phyloP scores from a whole-genome alignment of 176 grass and related monocot genomes.

The Otatea glauca region DNA sequence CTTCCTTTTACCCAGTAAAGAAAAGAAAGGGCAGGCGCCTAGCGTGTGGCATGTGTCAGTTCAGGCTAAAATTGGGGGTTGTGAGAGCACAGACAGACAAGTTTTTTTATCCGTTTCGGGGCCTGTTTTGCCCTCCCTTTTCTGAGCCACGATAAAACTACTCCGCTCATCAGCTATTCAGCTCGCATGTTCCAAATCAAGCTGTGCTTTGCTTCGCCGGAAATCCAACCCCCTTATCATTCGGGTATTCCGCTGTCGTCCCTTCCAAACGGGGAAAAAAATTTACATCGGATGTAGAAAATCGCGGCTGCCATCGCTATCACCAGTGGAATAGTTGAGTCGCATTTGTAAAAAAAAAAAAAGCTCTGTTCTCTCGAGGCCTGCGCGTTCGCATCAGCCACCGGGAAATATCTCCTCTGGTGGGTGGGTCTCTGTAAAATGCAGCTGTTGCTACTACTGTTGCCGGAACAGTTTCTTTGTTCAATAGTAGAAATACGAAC shows the following conservation, averaged over 20 bases:
- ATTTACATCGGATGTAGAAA: too few species aligned
- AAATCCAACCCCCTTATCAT: background rate
- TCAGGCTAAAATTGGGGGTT: background rate
- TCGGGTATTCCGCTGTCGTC: background rate
- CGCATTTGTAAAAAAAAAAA: background rate
- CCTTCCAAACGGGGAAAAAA: background rate
- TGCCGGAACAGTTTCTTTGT: too few species aligned
- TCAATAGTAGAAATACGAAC: too few species aligned
- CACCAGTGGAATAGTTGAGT: background rate
- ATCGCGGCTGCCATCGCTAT: too few species aligned
- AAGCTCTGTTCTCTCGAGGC: background rate
- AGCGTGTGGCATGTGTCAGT: background rate
- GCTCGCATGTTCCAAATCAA: background rate
- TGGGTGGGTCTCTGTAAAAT: background rate
- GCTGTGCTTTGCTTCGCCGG: constrained; percentile 31
- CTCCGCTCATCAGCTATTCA: background rate
- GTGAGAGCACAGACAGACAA: background rate
- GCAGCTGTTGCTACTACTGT: too few species aligned
- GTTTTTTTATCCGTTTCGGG: background rate
- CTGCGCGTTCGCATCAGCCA: background rate
- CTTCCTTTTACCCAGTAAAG: background rate
- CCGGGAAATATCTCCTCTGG: background rate
- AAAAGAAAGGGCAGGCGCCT: background rate
- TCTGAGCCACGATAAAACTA: background rate
- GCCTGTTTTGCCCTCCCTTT: background rate